Evolutionary conservation across 306 rosid species (phyloP), one percentile per base, ranked within the genome.

Genomic region (Malus sieversii): DNA sequence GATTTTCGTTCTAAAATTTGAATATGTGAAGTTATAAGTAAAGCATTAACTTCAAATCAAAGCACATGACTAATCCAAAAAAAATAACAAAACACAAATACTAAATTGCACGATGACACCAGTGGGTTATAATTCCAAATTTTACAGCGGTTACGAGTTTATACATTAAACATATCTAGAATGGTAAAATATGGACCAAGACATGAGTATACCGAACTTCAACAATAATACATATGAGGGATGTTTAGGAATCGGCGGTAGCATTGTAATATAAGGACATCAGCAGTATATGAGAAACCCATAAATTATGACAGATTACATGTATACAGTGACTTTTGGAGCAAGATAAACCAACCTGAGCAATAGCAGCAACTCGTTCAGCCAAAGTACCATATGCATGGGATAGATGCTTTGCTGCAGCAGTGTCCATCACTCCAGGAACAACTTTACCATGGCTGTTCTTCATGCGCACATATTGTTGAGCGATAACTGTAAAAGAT

Each of bases 351-450:
- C 91, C 60, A 82, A 96, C 99, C 99, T 96, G 99, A 63, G 99
- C 98, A 78, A 96, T 92, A 81, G 84, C 76, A 75, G 98, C 99
- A 78, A 92, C 98, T 57, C 85, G 90, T 83, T 96, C 98, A 55
- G 92, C 98, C 80, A 86, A 48, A 78, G 87, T 77, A 69, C 99
- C 99, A 84, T 96, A 96, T 2, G 99, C 96, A 66, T 32, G 97
- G 78, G 98, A 90, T 67, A 96, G 83, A 88, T 96, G 98, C 88
- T 80, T 96, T 67, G 99, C 98, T 44, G 80, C 82, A 60, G 88
- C 85, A 51, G 97, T 87, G 86, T 96, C 99, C 99, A 96, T 92
- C 62, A 78, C 86, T 58, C 94, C 97, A 9, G 98, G 99, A 84
- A 96, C 97, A 77, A 92, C 86, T 85, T 90, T 96, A 42, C 98